These are phyloP conservation scores for Crithidia fasciculata DNA, from an alignment of 208 protist genomes.

Conservation along the genomic window DNA sequence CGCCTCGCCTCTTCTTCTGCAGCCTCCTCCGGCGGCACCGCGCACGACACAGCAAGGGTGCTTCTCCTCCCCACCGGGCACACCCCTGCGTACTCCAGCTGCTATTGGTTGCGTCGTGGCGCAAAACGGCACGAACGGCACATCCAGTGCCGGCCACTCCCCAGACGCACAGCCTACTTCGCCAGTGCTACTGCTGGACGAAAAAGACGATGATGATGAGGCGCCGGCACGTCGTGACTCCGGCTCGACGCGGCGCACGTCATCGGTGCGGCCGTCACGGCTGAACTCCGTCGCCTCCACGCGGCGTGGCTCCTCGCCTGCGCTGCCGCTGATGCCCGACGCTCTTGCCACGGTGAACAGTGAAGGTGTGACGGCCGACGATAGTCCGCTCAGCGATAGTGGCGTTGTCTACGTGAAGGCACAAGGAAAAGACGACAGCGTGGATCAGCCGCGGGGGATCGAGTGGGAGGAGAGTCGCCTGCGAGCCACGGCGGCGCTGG, in stretches of 20 bases:
- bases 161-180: not conserved
- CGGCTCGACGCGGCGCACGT: not conserved
- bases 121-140: not conserved
- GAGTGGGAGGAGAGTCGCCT: no score
- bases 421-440: no score
- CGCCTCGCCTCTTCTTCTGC: not conserved
- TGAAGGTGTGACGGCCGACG: no score
- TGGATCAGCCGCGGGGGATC: no score
- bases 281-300: constrained; percentile 16
- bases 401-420: no score
- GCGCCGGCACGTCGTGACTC: not conserved
- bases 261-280: constrained; percentile 6
- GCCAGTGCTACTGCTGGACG: not conserved
- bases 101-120: not conserved
- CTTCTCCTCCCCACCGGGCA: constrained; percentile 7
- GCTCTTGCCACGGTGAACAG: no score
- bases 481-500: no score
- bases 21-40: not conserved
- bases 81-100: not conserved
- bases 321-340: no score
- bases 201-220: not conserved
- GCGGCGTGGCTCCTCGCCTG: not conserved
- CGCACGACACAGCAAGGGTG: not conserved
- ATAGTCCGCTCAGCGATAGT: no score
- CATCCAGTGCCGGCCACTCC: not conserved